Conservation (phyloP, 2,329 filamentous ascomycete genomes). For the Fusarium nygamai region DNA sequence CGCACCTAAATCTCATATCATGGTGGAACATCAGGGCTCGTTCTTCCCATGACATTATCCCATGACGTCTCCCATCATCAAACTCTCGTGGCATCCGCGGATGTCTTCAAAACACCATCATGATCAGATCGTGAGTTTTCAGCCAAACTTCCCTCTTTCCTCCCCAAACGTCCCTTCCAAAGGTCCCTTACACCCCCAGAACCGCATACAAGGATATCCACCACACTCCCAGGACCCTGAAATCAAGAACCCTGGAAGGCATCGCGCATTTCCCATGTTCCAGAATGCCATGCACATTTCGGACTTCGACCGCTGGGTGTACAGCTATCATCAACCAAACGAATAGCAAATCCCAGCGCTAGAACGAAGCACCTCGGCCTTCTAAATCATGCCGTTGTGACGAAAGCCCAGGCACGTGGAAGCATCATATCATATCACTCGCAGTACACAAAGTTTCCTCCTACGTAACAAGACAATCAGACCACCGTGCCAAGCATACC, state of each 20-base stretch:
- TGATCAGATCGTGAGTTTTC: not conserved
- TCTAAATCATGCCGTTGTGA: not conserved
- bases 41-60: not conserved
- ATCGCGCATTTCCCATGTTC: not conserved
- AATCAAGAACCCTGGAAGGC: not conserved
- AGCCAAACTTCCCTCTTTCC: not conserved
- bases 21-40: not conserved
- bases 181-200: not conserved
- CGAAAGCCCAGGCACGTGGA: constrained; percentile 3
- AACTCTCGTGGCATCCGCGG: not conserved
- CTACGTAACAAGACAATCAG: constrained; percentile 4
- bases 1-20: not conserved
- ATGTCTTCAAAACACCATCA: not conserved
- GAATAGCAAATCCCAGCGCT: not conserved
- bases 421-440: constrained; percentile 21
- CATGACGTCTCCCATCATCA: not conserved
- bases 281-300: not conserved
- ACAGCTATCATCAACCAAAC: not conserved
- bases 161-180: not conserved
- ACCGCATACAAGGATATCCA: not conserved
- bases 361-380: not conserved
- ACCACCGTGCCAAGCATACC: constrained; percentile 10
- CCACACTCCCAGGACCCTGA: not conserved
- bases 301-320: not conserved
- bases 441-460: not conserved